Evolutionary conservation across 495 filamentous ascomycete species (phyloP), one percentile per base, ranked within the genome.

Genomic region (Penicillium cinerascens): DNA sequence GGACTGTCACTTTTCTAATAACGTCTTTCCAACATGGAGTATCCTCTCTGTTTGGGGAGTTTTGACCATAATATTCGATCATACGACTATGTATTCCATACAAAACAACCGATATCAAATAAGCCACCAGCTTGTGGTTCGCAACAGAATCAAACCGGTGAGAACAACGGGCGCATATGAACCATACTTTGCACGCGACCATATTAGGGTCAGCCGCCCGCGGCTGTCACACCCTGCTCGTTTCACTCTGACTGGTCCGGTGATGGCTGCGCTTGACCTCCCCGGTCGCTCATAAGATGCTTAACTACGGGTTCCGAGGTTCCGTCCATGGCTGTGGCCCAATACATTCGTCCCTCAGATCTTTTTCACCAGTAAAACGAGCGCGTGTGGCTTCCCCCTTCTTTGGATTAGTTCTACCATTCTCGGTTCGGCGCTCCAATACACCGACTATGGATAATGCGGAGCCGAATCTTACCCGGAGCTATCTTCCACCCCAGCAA

Each of bases 181-280:
- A 11, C 18, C 15, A 18, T 13, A 40, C 23, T 40, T 48, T 10
- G 38, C 36, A 23, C 46, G 3, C 17, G 36, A 23, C 15, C 18
- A 21, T n/a, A 22, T 18, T 15, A 42, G 26, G 51, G 41, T 47
- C 43, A 53, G 43, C 38, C 23, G 44, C 44, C 43, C 16, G 38
- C 38, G 17, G 4, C 44, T 47, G 51, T 53, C 43, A 53, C 51
- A 53, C 26, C 33, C 21, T 16, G 20, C 13, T 16, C 8, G 17
- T 45, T 18, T 11, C 40, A 9, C 4, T 29, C 16, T 39, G 17
- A 38, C 25, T 42, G 38, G 39, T 15, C 47, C 38, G 41, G 21
- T 21, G 47, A 35, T 23, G 25, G 37, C 47, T 10, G 39, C 17
- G 17, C 11, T 48, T 27, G 22, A 40, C 44, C 3, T 25, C 18